phyloP scores from a whole-genome alignment of 306 rosid genomes.

The Lathyrus sativus region DNA sequence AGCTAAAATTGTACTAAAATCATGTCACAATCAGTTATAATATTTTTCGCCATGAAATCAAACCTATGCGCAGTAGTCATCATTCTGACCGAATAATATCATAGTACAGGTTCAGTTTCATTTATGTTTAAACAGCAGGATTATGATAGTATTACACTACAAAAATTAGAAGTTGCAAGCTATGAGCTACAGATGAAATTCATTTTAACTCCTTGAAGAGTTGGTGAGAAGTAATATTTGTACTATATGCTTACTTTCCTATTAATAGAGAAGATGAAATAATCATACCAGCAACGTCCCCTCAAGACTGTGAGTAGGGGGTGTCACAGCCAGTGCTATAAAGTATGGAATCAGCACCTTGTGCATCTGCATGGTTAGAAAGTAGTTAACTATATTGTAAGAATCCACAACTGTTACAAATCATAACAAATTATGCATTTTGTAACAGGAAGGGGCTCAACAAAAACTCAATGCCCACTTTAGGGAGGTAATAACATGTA shows the following conservation, averaged over 20 bases:
- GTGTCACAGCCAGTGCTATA: conserved; percentile 69
- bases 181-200: conserved; percentile 3
- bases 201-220: conserved; percentile 18
- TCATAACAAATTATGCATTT: not conserved
- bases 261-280: conserved; percentile 28
- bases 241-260: conserved; percentile 18
- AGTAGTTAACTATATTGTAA: not conserved
- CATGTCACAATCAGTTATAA: not conserved
- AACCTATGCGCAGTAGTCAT: not conserved
- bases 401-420: conserved; percentile 16
- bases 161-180: conserved; percentile 10
- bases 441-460: not conserved
- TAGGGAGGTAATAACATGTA: conserved; percentile 9
- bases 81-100: not conserved
- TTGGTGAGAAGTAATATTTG: conserved; percentile 16
- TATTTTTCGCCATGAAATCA: not conserved
- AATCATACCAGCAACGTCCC: conserved; percentile 87
- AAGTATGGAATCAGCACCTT: conserved; percentile 79
- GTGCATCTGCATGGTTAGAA: conserved; percentile 69
- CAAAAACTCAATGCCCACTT: conserved; percentile 1
- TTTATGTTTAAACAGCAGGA: conserved; percentile 21
- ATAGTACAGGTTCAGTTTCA: not conserved
- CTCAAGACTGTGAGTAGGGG: conserved; percentile 82
- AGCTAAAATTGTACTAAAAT: not conserved
- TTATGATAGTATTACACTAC: conserved; percentile 7